Base-by-base conservation (phyloP, 352 stramenopile genomes). In the Phytophthora melonis region DNA sequence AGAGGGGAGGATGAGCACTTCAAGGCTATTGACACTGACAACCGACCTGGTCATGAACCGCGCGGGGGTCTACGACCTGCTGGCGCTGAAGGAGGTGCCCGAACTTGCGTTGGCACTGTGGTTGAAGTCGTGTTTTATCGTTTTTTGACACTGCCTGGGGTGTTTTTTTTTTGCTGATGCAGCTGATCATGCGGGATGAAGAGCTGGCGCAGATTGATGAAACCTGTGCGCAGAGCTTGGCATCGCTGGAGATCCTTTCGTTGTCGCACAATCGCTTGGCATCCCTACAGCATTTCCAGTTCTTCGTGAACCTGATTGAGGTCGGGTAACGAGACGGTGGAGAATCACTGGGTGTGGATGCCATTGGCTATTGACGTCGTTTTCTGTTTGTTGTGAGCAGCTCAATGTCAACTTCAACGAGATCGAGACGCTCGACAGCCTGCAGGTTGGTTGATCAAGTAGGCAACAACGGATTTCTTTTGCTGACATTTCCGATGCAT, bases 161-260 rank as follows among this genome's bases (percentile, higher is more conserved):
- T 30, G 27, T 7, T 30, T 30, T 6, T 30, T 6, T 5, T 30
- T 30, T 30, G 27, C 27, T 30, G 27, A 27, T 61, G 3, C 39
- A 95, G 89, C 74, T 95, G 39, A 93, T 95, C 34, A 52, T 95
- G 55, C 87, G 89, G 1, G 84, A 93, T 63, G 86, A 93, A 75
- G 72, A 70, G 3, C 53, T 95, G 21, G 57, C 73, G 5, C 68
- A 68, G 5, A 36, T 94, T 27, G 78, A 93, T 52, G 74, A 84
- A 23, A 60, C 53, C 53, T 95, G 87, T 63, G 89, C 89, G 1
- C 77, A 88, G 64, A 78, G 70, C 39, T 67, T 95, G 54, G 62
- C 77, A 10, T 84, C 80, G 58, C 67, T 95, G 13, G 89, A 95
- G 76, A 83, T 95, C 34, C 66, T 95, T n/a, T 95, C 89, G 27